phyloP scores from a whole-genome alignment of 495 filamentous ascomycete species.

The Aspergillus baeticus region DNA sequence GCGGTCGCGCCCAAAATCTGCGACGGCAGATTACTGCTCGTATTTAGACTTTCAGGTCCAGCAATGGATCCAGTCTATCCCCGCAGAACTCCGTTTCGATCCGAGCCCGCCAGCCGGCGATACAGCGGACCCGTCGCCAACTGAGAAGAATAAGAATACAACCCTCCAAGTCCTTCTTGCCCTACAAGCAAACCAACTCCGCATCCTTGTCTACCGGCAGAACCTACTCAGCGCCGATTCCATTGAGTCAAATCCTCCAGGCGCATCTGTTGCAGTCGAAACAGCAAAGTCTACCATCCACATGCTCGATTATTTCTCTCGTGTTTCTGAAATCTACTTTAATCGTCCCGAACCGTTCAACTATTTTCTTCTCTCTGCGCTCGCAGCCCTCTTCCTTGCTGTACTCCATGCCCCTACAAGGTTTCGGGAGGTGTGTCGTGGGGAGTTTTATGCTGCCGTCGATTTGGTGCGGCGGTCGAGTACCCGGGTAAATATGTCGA shows the following conservation, averaged over 20 bases:
- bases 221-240: constrained; percentile 68
- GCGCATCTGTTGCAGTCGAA: constrained; percentile 67
- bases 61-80: constrained; percentile 67
- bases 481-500: constrained; percentile 34
- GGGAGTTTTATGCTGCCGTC: constrained; percentile 79
- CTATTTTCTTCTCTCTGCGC: constrained; percentile 76
- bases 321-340: constrained; percentile 70
- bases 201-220: constrained; percentile 76
- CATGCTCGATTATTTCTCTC: constrained; percentile 68
- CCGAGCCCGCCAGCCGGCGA: constrained; percentile 37
- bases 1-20: constrained; percentile 45
- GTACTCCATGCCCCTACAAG: constrained; percentile 72
- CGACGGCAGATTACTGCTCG: constrained; percentile 61
- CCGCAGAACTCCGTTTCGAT: constrained; percentile 57
- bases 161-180: constrained; percentile 54
- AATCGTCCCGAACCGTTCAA: constrained; percentile 78
- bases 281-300: constrained; percentile 76
- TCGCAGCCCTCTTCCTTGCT: constrained; percentile 77
- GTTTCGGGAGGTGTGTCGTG: constrained; percentile 65
- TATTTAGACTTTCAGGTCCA: constrained; percentile 72
- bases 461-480: constrained; percentile 69
- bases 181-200: constrained; percentile 75
- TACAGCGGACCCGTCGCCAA: background rate
- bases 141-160: constrained; percentile 23
- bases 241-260: constrained; percentile 63